These are phyloP conservation scores for Dioscorea dumetorum DNA, from an alignment of 106 monocot genomes.

Conservation along the genomic window DNA sequence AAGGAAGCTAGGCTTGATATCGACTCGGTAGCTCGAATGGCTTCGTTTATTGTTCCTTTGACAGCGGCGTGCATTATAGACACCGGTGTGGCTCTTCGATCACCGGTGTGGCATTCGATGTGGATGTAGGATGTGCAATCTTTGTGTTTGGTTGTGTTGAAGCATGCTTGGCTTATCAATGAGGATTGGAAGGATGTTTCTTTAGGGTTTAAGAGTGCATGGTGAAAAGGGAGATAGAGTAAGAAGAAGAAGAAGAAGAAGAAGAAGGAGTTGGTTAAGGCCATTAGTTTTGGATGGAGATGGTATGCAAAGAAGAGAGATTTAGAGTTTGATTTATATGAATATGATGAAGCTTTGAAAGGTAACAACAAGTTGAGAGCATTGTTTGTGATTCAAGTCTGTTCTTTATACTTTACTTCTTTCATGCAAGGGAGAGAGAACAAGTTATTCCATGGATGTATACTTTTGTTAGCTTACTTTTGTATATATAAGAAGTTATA, in stretches of 20 bases:
- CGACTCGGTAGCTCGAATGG: slow-evolving; percentile 28
- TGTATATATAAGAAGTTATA: no score
- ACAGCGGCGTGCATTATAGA: slow-evolving; percentile 57
- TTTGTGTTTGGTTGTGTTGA: slow-evolving; percentile 29
- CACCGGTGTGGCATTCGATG: slow-evolving; percentile 22
- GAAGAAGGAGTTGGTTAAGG: not conserved
- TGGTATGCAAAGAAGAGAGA: no score
- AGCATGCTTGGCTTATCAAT: slow-evolving; percentile 61
- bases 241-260: slow-evolving; percentile 34
- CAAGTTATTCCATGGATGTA: no score
- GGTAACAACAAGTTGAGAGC: no score
- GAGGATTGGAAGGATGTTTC: slow-evolving; percentile 34
- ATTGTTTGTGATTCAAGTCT: no score
- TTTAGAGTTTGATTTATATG: no score
- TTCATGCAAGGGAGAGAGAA: no score
- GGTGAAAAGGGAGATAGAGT: slow-evolving; percentile 10
- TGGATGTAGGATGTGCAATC: slow-evolving; percentile 48
- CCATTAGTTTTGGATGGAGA: not conserved
- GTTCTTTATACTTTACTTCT: no score
- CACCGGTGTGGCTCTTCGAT: slow-evolving; percentile 11
- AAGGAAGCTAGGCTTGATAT: slow-evolving; percentile 22
- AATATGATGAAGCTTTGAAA: no score
- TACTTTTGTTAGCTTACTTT: no score
- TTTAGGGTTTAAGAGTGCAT: slow-evolving; percentile 7
- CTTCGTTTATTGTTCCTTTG: slow-evolving; percentile 57